These are phyloP conservation scores for Cladophialophora psammophila DNA, from an alignment of 2,329 filamentous ascomycete genomes.

Conservation along the genomic window DNA sequence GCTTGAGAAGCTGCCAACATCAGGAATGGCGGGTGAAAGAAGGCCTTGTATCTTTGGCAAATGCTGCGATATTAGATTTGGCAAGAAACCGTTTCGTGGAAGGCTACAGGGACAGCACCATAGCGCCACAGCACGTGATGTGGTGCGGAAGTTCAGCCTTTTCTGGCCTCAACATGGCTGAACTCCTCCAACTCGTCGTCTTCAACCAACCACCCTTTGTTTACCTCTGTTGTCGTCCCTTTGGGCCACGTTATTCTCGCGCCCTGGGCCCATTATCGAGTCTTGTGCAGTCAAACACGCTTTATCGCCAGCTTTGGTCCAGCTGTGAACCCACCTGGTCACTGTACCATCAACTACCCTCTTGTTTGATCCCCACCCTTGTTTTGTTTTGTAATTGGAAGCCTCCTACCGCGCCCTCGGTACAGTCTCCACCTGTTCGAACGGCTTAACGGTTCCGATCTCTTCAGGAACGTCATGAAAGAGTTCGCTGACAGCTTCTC, in stretches of 20 bases:
- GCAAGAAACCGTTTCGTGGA: background rate
- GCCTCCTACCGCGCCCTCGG: too few species aligned
- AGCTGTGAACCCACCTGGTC: background rate
- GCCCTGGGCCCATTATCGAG: background rate
- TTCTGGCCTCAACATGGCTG: background rate
- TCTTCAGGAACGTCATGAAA: background rate
- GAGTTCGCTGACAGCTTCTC: background rate
- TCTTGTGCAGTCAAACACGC: background rate
- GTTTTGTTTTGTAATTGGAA: background rate
- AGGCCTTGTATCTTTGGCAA: background rate
- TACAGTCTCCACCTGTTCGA: background rate
- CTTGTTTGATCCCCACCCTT: background rate
- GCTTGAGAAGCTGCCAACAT: background rate
- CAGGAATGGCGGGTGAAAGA: background rate
- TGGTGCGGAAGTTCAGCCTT: conserved; percentile 2
- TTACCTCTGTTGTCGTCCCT: background rate
- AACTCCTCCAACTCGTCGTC: background rate
- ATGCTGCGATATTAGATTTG: background rate
- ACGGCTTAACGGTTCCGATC: background rate
- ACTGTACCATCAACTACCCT: background rate
- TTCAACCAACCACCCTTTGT: background rate
- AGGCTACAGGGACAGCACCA: background rate
- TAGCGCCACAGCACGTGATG: background rate
- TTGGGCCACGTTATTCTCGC: background rate
- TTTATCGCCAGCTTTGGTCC: background rate